Percentiles rank a stretch among this genome's conserved stretches.
These are phyloP conservation scores for Furcasterigmium sp. DNA, from an alignment of 2,329 filamentous ascomycete species.

Conservation along the genomic window DNA sequence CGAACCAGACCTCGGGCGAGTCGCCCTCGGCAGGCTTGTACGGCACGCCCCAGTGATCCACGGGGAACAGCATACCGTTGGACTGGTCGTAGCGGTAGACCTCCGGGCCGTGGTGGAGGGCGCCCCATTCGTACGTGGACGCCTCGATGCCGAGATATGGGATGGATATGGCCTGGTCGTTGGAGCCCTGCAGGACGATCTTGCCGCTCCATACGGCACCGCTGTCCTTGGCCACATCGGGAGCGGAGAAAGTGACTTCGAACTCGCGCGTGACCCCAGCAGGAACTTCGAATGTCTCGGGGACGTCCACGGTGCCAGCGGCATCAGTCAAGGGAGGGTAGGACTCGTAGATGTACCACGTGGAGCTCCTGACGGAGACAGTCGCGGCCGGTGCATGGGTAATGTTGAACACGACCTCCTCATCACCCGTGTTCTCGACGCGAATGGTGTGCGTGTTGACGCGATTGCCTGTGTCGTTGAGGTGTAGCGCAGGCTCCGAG, in stretches of 20 bases:
- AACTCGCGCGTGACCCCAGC: slow-evolving; percentile 5
- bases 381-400: slow-evolving; percentile 10
- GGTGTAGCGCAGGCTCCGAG: slow-evolving; percentile 9
- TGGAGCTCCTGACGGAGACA: slow-evolving; percentile 5
- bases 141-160: slow-evolving; percentile 15
- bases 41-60: slow-evolving; percentile 8
- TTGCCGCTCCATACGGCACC: slow-evolving; percentile 17
- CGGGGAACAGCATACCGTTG: slow-evolving; percentile 9
- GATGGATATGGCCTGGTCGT: slow-evolving; percentile 11
- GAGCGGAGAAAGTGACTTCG: slow-evolving; percentile 6
- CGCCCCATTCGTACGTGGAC: slow-evolving; percentile 15
- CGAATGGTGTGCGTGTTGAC: slow-evolving; percentile 10
- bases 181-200: slow-evolving; percentile 11
- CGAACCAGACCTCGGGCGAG: slow-evolving; percentile 13
- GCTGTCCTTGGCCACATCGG: slow-evolving; percentile 6
- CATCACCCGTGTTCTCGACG: slow-evolving; percentile 7
- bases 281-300: slow-evolving; percentile 2
- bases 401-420: slow-evolving; percentile 10
- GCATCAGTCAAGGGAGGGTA: slow-evolving; percentile 8
- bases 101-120: slow-evolving; percentile 11
- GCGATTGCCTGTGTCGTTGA: slow-evolving; percentile 15
- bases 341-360: slow-evolving; percentile 9
- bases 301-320: slow-evolving; percentile 3
- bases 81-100: slow-evolving; percentile 10
- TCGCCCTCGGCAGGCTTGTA: slow-evolving; percentile 10